phyloP scores from a whole-genome alignment of 352 stramenopile genomes.

The Pythium rhizo-oryzae region DNA sequence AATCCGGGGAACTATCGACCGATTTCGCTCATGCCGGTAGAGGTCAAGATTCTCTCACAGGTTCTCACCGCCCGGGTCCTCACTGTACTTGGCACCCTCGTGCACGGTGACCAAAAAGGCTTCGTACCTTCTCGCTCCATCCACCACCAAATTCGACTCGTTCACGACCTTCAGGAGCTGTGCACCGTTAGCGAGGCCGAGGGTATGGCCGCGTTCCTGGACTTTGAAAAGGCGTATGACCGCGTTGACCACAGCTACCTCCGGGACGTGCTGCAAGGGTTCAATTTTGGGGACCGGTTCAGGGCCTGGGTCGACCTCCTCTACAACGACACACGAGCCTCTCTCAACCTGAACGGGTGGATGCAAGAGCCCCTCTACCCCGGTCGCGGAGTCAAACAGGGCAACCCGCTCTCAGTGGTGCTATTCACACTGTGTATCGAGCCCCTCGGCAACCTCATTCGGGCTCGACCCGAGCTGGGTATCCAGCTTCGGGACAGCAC shows the following conservation, averaged over 20 bases:
- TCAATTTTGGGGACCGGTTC: conserved; percentile 24
- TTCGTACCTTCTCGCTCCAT: conserved; percentile 23
- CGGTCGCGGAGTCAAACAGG: conserved; percentile 32
- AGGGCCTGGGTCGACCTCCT: conserved; percentile 16
- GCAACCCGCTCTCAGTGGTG: conserved; percentile 25
- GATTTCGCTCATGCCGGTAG: conserved; percentile 34
- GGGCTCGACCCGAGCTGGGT: conserved; percentile 8
- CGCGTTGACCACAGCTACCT: conserved; percentile 31
- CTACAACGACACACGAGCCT: conserved; percentile 15
- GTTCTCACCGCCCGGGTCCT: conserved; percentile 13
- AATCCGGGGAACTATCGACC: conserved; percentile 29
- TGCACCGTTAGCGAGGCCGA: conserved; percentile 7
- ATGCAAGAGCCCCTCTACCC: conserved; percentile 13
- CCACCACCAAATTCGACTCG: conserved; percentile 24
- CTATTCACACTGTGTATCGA: conserved; percentile 31
- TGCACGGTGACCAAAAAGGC: conserved; percentile 29
- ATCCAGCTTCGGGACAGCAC: not conserved
- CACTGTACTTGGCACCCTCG: conserved; percentile 1
- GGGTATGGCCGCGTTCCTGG: conserved; percentile 26
- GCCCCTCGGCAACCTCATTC: conserved; percentile 25
- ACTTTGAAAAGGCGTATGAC: conserved; percentile 36
- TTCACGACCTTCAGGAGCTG: conserved; percentile 27
- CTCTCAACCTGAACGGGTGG: conserved; percentile 23
- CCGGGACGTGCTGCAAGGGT: conserved; percentile 16
- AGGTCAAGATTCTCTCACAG: conserved; percentile 29